These are phyloP conservation scores for Neonectria neomacrospora DNA, from an alignment of 2,329 filamentous ascomycete species.

Conservation along the genomic window DNA sequence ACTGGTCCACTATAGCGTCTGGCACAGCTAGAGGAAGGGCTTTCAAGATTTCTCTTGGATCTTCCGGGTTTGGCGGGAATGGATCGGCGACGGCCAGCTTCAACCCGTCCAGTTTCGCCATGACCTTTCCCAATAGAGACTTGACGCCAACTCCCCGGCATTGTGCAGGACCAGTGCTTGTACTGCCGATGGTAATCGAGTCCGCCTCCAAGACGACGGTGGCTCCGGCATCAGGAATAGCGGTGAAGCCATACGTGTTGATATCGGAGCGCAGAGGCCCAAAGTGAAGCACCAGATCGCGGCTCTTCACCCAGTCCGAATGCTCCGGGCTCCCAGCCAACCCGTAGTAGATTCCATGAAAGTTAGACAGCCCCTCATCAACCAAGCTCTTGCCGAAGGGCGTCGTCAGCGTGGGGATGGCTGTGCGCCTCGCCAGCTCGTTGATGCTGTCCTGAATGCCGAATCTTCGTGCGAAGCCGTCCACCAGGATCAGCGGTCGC, in stretches of 20 bases:
- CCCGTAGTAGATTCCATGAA: slow-evolving; percentile 57
- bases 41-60: neutral
- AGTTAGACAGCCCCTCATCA: slow-evolving; percentile 58
- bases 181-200: neutral
- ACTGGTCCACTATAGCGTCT: neutral
- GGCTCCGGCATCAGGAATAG: neutral
- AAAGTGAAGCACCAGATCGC: slow-evolving; percentile 25
- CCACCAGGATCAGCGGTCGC: slow-evolving; percentile 62
- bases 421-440: slow-evolving; percentile 54
- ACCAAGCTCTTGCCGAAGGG: slow-evolving; percentile 62
- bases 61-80: neutral
- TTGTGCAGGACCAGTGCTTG: neutral
- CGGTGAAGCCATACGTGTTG: slow-evolving; percentile 27
- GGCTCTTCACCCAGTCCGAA: neutral
- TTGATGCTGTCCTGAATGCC: slow-evolving; percentile 56
- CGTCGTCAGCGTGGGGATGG: slow-evolving; percentile 60
- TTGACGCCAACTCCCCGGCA: neutral
- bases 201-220: neutral
- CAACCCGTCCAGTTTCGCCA: neutral
- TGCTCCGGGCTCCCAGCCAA: neutral
- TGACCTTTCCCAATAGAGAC: neutral
- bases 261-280: slow-evolving; percentile 26
- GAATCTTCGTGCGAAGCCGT: slow-evolving; percentile 59
- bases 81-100: neutral
- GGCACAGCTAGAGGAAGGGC: neutral